Evolutionary conservation across 129 eudicot species (phyloP).

Genomic region (Saussurea involucrata): DNA sequence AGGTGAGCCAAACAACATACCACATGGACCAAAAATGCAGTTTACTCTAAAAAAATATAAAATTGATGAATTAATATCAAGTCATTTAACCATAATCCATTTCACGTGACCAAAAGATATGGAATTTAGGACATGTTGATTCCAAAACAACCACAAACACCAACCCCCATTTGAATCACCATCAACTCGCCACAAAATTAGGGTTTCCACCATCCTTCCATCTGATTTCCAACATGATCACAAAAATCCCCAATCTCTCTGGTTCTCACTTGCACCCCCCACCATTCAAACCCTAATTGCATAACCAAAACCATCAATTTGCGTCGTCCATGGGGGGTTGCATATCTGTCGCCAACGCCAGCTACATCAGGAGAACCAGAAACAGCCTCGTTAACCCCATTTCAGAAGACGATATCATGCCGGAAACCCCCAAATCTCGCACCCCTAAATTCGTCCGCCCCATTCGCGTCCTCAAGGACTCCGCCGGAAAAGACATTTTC

Average conservation of each 20-base stretch:
- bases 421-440: background rate
- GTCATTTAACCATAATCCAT: background rate
- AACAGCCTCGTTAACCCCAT: slow-evolving; percentile 12
- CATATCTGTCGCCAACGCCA: slow-evolving; percentile 50
- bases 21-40: too few species aligned
- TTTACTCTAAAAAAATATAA: too few species aligned
- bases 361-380: slow-evolving; percentile 23
- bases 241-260: slow-evolving; percentile 14
- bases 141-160: slow-evolving; percentile 12
- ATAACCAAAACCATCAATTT: background rate
- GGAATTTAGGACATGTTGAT: background rate
- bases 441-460: slow-evolving; percentile 25
- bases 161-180: slow-evolving; percentile 5
- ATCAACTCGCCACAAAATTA: slow-evolving; percentile 11
- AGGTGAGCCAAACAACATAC: too few species aligned
- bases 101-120: background rate
- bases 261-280: slow-evolving; percentile 29
- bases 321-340: slow-evolving; percentile 62
- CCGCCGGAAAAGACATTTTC: slow-evolving; percentile 38
- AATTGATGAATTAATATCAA: background rate
- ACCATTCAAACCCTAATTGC: slow-evolving; percentile 28
- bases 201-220: slow-evolving; percentile 11
- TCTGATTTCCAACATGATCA: background rate
- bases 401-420: background rate
- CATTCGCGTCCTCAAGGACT: slow-evolving; percentile 40